Percentiles rank a stretch among this genome's conserved stretches.
Conservation (phyloP, 73 alveolate species). For the Tetrahymena borealis region DNA sequence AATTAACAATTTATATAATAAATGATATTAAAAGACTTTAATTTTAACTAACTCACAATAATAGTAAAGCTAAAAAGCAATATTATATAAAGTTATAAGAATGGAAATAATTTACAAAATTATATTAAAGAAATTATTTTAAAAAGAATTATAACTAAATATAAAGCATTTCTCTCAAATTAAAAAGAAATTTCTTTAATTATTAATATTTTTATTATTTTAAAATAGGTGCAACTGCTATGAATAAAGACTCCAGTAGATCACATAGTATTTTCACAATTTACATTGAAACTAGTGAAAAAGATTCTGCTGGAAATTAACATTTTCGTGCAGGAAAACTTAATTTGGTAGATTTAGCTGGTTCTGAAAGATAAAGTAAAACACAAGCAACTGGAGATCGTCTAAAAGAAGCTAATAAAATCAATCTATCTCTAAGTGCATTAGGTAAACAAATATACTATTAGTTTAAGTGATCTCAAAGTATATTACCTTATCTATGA, state of each 20-base stretch:
- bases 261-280: constrained; percentile 91
- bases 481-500: too few relatives aligned
- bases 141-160: too few relatives aligned
- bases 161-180: too few relatives aligned
- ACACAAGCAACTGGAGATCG: constrained; percentile 89
- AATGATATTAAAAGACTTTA: too few relatives aligned
- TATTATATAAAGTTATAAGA: too few relatives aligned
- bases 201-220: neutral
- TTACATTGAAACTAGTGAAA: constrained; percentile 74
- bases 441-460: too few relatives aligned
- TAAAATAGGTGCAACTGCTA: constrained; percentile 80
- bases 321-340: constrained; percentile 71
- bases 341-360: constrained; percentile 97
- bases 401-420: constrained; percentile 95
- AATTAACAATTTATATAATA: too few relatives aligned
- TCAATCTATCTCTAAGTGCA: constrained; percentile 86
- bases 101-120: too few relatives aligned
- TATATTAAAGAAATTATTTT: too few relatives aligned
- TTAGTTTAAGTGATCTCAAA: too few relatives aligned
- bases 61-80: too few relatives aligned
- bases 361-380: constrained; percentile 88
- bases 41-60: too few relatives aligned
- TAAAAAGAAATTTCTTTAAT: neutral
- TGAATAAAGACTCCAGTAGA: constrained; percentile 91
- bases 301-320: constrained; percentile 73